Evolutionary conservation across 257 asterid genomes (phyloP).

Genomic region (Solanum chilense): DNA sequence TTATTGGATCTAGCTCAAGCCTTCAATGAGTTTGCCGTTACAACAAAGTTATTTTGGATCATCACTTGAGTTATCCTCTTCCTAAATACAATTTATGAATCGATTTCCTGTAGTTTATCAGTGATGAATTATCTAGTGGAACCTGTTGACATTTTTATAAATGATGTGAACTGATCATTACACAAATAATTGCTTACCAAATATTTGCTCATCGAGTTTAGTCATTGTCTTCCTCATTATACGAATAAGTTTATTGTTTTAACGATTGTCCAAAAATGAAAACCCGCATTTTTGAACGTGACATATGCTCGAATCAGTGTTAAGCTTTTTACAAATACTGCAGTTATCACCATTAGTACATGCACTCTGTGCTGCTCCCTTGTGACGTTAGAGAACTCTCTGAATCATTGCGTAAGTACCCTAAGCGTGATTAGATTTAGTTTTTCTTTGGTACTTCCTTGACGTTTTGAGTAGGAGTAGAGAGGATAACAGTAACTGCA

Average conservation of each 20-base stretch:
- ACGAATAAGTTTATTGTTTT: background rate
- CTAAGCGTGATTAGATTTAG: background rate
- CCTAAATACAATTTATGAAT: background rate
- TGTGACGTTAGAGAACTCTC: background rate
- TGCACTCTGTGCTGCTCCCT: background rate
- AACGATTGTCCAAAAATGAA: background rate
- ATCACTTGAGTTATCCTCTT: background rate
- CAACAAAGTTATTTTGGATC: background rate
- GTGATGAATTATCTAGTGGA: background rate
- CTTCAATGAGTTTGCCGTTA: background rate
- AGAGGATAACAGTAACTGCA: background rate
- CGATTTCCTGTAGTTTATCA: background rate
- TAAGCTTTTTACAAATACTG: background rate
- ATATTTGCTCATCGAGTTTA: background rate
- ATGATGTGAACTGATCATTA: background rate
- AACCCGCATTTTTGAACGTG: background rate
- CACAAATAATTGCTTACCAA: background rate
- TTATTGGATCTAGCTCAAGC: constrained; percentile 9
- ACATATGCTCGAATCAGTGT: background rate
- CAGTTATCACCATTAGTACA: background rate
- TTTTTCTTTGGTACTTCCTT: background rate
- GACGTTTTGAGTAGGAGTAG: background rate
- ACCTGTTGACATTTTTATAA: background rate
- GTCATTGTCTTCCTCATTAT: background rate
- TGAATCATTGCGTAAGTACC: background rate